A percentile compares a stretch with the other conserved stretches of the same genome.
These are phyloP conservation scores for Calonectria pteridis DNA, from an alignment of 2,329 filamentous ascomycete genomes.

Conservation along the genomic window DNA sequence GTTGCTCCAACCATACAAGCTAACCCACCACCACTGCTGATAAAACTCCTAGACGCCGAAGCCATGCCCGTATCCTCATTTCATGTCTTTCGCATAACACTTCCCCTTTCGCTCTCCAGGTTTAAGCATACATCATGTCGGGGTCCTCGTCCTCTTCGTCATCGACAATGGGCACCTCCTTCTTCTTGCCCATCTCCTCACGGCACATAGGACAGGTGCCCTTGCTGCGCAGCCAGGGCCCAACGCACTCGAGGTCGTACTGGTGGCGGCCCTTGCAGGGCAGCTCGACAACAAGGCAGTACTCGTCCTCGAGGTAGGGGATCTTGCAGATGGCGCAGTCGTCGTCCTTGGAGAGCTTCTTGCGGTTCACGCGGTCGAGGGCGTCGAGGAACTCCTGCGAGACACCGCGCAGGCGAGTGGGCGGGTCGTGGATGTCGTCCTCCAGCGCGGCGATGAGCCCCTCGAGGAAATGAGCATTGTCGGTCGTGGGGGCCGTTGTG, in stretches of 20 bases:
- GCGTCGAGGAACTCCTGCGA: constrained; percentile 70
- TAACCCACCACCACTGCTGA: constrained; percentile 22
- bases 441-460: constrained; percentile 62
- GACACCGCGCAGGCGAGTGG: constrained; percentile 65
- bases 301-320: constrained; percentile 70
- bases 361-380: constrained; percentile 69
- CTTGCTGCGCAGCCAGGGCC: constrained; percentile 73
- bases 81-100: background rate
- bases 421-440: constrained; percentile 64
- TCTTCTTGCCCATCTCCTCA: constrained; percentile 70
- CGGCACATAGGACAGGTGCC: constrained; percentile 75
- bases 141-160: constrained; percentile 66
- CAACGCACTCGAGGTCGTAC: constrained; percentile 77
- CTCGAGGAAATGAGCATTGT: constrained; percentile 64
- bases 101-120: background rate
- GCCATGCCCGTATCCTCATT: constrained; percentile 31
- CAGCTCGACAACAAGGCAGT: constrained; percentile 73
- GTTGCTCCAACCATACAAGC: constrained; percentile 20
- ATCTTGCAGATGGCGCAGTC: constrained; percentile 74
- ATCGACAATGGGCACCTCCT: constrained; percentile 57
- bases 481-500: constrained; percentile 60
- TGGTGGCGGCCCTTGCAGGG: constrained; percentile 70
- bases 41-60: constrained; percentile 46
- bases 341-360: constrained; percentile 63
- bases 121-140: constrained; percentile 59